phyloP scores from a whole-genome alignment of 176 grass and related monocot species.

The Puccinellia tenuiflora region DNA sequence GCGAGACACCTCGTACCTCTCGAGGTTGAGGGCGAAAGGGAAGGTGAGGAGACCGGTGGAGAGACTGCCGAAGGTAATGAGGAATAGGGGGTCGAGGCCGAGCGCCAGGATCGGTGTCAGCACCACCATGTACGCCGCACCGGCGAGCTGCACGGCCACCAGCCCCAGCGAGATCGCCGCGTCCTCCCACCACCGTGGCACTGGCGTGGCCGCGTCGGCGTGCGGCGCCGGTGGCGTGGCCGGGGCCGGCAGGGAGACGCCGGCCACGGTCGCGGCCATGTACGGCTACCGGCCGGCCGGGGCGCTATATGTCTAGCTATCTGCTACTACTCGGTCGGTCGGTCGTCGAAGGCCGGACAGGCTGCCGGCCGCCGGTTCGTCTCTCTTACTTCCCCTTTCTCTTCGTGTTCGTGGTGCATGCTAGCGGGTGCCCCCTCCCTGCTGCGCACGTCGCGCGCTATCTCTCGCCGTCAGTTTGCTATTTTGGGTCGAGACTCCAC shows the following conservation, averaged over 20 bases:
- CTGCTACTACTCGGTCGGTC: not conserved
- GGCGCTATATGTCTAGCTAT: not conserved
- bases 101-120: slow-evolving; percentile 57
- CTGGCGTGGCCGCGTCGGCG: not conserved
- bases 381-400: not conserved
- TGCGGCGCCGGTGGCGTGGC: not conserved
- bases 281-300: not conserved
- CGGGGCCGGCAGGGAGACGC: slow-evolving; percentile 6
- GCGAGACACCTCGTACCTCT: slow-evolving; percentile 32
- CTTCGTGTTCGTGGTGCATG: not conserved
- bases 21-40: slow-evolving; percentile 50
- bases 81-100: slow-evolving; percentile 64
- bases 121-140: slow-evolving; percentile 65
- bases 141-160: slow-evolving; percentile 52
- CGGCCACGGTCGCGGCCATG: not conserved
- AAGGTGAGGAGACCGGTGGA: slow-evolving; percentile 40
- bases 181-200: slow-evolving; percentile 47
- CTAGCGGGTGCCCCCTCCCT: not conserved
- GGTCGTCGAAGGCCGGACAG: not conserved
- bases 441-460: not conserved
- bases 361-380: not conserved
- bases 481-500: slow-evolving; percentile 12
- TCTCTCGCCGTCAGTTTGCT: not conserved
- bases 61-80: slow-evolving; percentile 64
- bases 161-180: slow-evolving; percentile 49